These are phyloP conservation scores for Breynia disticha DNA, from an alignment of 441 rosid genomes.

Conservation along the genomic window DNA sequence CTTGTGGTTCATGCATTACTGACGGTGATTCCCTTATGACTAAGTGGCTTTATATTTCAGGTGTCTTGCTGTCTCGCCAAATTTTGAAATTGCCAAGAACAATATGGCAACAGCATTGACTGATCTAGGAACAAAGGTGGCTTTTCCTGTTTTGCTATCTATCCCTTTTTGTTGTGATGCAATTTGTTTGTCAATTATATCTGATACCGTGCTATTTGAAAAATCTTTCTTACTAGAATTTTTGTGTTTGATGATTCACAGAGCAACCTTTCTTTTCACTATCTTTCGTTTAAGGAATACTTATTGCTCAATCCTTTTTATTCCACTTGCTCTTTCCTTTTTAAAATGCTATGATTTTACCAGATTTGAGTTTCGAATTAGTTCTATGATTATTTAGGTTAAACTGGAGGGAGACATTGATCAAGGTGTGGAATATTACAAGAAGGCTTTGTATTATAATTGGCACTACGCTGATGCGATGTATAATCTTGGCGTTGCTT, in stretches of 20 bases:
- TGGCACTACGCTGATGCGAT: constrained; percentile 99
- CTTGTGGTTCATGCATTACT: background rate
- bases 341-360: background rate
- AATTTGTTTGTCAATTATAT: too few species aligned
- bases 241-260: too few species aligned
- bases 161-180: too few species aligned
- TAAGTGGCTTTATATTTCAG: constrained; percentile 27
- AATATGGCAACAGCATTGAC: constrained; percentile 99
- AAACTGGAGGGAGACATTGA: constrained; percentile 94
- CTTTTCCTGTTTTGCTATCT: constrained; percentile 1
- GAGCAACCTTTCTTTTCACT: too few species aligned
- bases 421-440: constrained; percentile 93
- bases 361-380: constrained; percentile 12
- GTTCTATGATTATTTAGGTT: constrained; percentile 44
- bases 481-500: constrained; percentile 99
- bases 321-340: background rate
- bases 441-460: constrained; percentile 91
- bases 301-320: background rate
- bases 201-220: too few species aligned
- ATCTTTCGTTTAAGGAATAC: background rate
- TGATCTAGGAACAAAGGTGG: constrained; percentile 95
- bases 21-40: constrained; percentile 13
- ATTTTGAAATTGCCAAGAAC: constrained; percentile 98
- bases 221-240: too few species aligned
- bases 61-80: constrained; percentile 96